These are phyloP conservation scores for Pneumocystis oryctolagi DNA, from an alignment of 1,139 yeast species.

Conservation along the genomic window DNA sequence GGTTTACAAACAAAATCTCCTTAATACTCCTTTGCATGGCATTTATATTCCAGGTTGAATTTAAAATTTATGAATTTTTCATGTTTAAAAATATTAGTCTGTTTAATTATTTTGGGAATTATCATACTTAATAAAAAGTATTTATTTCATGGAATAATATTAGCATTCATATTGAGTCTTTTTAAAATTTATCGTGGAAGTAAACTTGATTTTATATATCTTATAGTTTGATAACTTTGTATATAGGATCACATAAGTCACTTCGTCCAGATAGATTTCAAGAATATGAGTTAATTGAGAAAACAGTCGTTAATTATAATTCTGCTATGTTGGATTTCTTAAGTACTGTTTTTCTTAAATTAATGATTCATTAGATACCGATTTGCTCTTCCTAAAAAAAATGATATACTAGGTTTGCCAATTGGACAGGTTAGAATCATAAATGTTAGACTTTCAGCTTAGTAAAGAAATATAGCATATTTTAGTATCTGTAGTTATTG, in stretches of 20 bases:
- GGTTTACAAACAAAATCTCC: neutral
- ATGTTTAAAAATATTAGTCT: neutral
- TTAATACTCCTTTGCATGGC: neutral
- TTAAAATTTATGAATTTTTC: neutral
- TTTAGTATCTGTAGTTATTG: conserved; percentile 54
- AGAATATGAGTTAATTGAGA: conserved; percentile 70
- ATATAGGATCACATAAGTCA: conserved; percentile 29
- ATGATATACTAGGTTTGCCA: conserved; percentile 74
- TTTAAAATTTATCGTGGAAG: neutral
- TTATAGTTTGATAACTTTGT: neutral
- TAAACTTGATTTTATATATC: neutral
- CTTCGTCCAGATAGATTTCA: conserved; percentile 54
- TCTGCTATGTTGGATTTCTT: conserved; percentile 47
- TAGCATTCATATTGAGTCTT: neutral
- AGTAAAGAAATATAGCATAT: conserved; percentile 14
- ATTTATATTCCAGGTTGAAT: neutral
- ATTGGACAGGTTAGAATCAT: conserved; percentile 47
- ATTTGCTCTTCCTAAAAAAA: conserved; percentile 64
- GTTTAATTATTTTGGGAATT: neutral
- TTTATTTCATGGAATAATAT: neutral
- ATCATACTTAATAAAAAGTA: neutral
- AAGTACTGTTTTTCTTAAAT: neutral
- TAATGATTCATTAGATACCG: conserved; percentile 25
- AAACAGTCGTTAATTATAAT: conserved; percentile 65
- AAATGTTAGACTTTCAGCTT: conserved; percentile 36